A percentile compares a stretch with the other conserved stretches of the same genome.
These are phyloP conservation scores for Fonsecaea monophora DNA, from an alignment of 2,329 filamentous ascomycete species.

Conservation along the genomic window DNA sequence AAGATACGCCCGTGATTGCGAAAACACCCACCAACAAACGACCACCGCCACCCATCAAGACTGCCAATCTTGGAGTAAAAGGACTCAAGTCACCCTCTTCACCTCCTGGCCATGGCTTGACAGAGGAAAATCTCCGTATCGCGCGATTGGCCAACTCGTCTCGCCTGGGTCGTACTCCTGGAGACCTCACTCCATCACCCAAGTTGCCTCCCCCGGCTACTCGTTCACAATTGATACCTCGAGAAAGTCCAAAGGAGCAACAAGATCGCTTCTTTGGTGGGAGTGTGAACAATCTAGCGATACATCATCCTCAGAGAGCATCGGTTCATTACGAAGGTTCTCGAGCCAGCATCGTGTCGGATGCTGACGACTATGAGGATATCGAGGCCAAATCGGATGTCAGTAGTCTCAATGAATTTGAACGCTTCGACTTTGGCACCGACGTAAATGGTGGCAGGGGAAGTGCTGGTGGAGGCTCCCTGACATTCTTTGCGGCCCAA, in stretches of 20 bases:
- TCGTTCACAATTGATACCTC: slow-evolving; percentile 36
- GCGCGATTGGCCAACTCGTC: slow-evolving; percentile 38
- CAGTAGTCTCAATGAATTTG: slow-evolving; percentile 39
- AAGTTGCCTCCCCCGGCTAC: slow-evolving; percentile 39
- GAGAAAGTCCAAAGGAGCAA: slow-evolving; percentile 24
- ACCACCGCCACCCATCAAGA: slow-evolving; percentile 32
- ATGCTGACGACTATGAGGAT: slow-evolving; percentile 39
- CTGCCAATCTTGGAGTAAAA: slow-evolving; percentile 19
- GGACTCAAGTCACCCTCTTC: slow-evolving; percentile 18
- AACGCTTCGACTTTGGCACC: slow-evolving; percentile 37
- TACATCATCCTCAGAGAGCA: slow-evolving; percentile 5
- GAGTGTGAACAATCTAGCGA: slow-evolving; percentile 2
- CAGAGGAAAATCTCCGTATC: slow-evolving; percentile 39
- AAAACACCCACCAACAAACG: slow-evolving; percentile 14
- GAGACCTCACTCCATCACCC: slow-evolving; percentile 34
- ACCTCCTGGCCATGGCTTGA: slow-evolving; percentile 25
- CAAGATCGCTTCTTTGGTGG: slow-evolving; percentile 28
- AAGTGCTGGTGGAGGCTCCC: slow-evolving; percentile 28
- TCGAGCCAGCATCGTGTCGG: slow-evolving; percentile 32
- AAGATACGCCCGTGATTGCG: slow-evolving; percentile 29
- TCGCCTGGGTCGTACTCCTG: slow-evolving; percentile 31
- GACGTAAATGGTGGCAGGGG: slow-evolving; percentile 28
- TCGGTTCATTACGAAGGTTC: slow-evolving; percentile 9
- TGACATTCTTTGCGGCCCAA: slow-evolving; percentile 32
- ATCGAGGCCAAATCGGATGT: slow-evolving; percentile 40